Percentiles rank a stretch among this genome's conserved stretches.
Conservation (phyloP, 106 monocot species). For the Chionographis japonica region DNA sequence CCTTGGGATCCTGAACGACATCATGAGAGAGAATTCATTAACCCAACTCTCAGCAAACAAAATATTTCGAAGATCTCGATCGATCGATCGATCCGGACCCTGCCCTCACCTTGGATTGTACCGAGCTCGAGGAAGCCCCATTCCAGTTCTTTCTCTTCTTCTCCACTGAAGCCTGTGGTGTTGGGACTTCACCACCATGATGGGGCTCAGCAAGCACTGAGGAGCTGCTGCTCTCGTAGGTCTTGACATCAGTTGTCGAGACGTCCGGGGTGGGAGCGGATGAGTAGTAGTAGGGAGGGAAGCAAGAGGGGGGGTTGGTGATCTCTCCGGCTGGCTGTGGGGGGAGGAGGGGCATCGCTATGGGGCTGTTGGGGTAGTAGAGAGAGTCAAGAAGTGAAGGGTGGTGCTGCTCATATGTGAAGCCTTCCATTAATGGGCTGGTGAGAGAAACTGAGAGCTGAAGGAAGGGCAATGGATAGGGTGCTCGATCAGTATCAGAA, state of each 20-base stretch:
- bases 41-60: too few relatives aligned
- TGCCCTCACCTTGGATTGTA: constrained; percentile 5
- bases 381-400: background rate
- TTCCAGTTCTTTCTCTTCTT: constrained; percentile 16
- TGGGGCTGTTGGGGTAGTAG: background rate
- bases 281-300: constrained; percentile 1
- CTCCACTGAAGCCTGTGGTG: background rate
- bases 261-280: background rate
- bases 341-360: background rate
- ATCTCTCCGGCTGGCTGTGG: background rate
- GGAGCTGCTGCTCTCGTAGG: constrained; percentile 9
- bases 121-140: background rate
- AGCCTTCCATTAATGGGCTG: constrained; percentile 19
- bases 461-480: background rate
- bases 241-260: background rate
- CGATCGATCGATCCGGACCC: too few relatives aligned
- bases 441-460: background rate
- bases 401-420: constrained; percentile 13
- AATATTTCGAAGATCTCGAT: too few relatives aligned
- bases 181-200: background rate
- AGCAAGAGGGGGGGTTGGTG: background rate
- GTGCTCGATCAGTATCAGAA: too few relatives aligned
- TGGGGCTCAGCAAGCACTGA: background rate
- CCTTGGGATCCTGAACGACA: constrained; percentile 5
- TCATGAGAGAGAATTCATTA: too few relatives aligned